Base-by-base conservation (phyloP, 2,329 filamentous ascomycete species). In the Aspergillus japonicus region DNA sequence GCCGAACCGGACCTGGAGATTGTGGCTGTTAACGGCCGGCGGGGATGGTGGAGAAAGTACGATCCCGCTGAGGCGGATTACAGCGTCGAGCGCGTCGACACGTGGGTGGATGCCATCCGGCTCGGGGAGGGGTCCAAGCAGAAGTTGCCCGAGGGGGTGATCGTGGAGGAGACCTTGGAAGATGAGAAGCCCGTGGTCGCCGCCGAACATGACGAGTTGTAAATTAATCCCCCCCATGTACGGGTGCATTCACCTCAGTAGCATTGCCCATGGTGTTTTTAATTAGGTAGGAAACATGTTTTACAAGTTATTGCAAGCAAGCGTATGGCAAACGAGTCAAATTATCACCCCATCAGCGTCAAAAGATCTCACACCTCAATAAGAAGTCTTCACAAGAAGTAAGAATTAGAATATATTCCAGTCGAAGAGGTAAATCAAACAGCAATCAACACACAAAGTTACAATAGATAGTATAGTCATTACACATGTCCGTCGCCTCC, bases 41-140 rank as follows among this genome's bases (percentile, higher is more conserved):
- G 92, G 56, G 84, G 85, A 47, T 99, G 95, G 95, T 96, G 88
- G 85, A 89, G 89, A 69, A 85, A 84, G 59, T 95, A 91, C 73
- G 78, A 85, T 51, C 53, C 70, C 3, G 86, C 83, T 6, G 74
- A 77, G 8, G 73, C 77, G 49, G 85, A 84, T 57, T 77, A 70
- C 50, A 66, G 69, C 3, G 71, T 82, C 24, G 80, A 84, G 56
- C 84, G 83, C 26, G 80, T 99, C 31, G 91, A 96, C 78, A 80
- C 81, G 62, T 99, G 94, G 92, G 86, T 99, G 60, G 95, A 99
- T 70, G 83, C 86, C n/a, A 92, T 98, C 63, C 88, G 92, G 42
- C 84, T 99, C 82, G 91, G 93, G 55, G 94, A 98, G 72, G 90
- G 91, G 2, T 79, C 84, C 60, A 97, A 94, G 82, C 83, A 87